phyloP scores from a whole-genome alignment of 2,329 filamentous ascomycete species.

The Diaporthe batatas region DNA sequence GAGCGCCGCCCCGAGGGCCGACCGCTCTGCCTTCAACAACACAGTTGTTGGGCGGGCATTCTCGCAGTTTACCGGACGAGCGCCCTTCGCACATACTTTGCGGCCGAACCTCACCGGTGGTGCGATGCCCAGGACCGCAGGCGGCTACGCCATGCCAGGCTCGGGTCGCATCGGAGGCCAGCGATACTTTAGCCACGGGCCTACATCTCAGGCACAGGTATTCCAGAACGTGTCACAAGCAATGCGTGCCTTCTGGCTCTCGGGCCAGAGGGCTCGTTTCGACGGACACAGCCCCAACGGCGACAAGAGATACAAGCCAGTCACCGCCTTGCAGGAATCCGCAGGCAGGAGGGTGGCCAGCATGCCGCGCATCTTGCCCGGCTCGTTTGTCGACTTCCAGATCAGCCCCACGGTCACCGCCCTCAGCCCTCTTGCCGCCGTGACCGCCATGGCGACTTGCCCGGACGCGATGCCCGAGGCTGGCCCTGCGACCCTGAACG shows the following conservation, averaged over 20 bases:
- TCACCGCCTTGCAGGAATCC: constrained; percentile 82
- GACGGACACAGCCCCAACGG: constrained; percentile 82
- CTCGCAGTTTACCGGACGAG: constrained; percentile 76
- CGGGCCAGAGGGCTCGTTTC: constrained; percentile 88
- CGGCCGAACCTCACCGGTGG: constrained; percentile 94
- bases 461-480: constrained; percentile 56
- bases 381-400: constrained; percentile 89
- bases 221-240: constrained; percentile 96
- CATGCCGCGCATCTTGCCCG: constrained; percentile 70
- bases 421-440: constrained; percentile 76
- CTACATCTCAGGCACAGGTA: constrained; percentile 88
- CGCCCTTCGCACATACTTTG: constrained; percentile 89
- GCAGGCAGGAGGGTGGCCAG: constrained; percentile 75
- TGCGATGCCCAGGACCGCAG: constrained; percentile 84
- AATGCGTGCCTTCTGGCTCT: constrained; percentile 91
- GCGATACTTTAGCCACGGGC: constrained; percentile 91
- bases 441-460: constrained; percentile 61
- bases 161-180: constrained; percentile 77
- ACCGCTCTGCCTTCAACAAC: constrained; percentile 63
- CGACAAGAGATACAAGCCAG: constrained; percentile 81
- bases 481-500: constrained; percentile 76
- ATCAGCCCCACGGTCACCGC: constrained; percentile 92
- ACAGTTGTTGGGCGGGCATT: constrained; percentile 65
- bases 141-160: constrained; percentile 84
- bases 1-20: constrained; percentile 54